Evolutionary conservation across 352 stramenopile species (phyloP).

Genomic region (Globisporangium radiosum): DNA sequence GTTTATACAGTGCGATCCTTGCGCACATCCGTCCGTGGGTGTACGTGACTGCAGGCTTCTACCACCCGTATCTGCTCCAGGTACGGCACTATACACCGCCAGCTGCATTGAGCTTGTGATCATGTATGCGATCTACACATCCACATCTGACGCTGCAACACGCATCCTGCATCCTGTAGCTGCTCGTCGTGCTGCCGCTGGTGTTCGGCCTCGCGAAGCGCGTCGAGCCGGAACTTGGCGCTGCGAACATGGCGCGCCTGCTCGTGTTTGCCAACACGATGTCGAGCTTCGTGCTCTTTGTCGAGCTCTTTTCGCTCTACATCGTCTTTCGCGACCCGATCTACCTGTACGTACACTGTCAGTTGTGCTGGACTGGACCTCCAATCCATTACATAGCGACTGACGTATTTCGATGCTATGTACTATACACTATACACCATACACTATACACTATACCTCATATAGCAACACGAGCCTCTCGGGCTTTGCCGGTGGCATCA

Average conservation of each 20-base stretch:
- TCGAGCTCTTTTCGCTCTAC: conserved; percentile 77
- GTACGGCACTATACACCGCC: conserved; percentile 13
- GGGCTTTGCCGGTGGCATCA: conserved; percentile 72
- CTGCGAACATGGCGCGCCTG: conserved; percentile 54
- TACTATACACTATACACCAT: no score
- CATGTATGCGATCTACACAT: no score
- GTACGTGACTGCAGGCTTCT: conserved; percentile 81
- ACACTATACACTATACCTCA: no score
- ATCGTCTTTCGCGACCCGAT: conserved; percentile 73
- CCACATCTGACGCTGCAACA: not conserved
- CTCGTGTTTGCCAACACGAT: conserved; percentile 71
- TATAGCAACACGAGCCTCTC: conserved; percentile 62
- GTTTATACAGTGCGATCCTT: conserved; percentile 58
- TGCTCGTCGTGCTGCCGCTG: conserved; percentile 56
- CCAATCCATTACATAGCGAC: no score
- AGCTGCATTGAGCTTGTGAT: not conserved
- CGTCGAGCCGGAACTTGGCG: conserved; percentile 67
- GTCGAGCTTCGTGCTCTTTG: conserved; percentile 66
- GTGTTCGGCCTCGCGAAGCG: conserved; percentile 67
- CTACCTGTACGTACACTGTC: conserved; percentile 48
- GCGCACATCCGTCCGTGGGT: conserved; percentile 83
- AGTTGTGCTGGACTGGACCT: no score
- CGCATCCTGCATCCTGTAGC: conserved; percentile 18
- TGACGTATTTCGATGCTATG: no score
- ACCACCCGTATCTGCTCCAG: conserved; percentile 75